Percentiles rank a stretch among this genome's conserved stretches.
Conservation (phyloP, 306 rosid species). For the Sindora glabra region DNA sequence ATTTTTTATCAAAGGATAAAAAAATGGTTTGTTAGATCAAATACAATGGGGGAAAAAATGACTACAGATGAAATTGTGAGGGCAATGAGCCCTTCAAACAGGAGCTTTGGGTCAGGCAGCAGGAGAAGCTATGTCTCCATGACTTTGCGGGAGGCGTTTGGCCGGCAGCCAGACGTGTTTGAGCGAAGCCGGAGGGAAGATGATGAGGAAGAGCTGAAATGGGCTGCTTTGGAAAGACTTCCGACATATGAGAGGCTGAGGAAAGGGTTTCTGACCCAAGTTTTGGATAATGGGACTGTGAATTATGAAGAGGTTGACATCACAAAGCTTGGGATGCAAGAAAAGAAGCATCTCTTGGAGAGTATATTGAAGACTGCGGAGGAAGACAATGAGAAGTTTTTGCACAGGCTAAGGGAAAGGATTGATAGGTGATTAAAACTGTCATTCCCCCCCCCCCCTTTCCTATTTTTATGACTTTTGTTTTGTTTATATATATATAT, state of each 20-base stretch:
- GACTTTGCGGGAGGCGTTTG: neutral
- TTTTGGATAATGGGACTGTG: constrained; percentile 26
- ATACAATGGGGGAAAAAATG: constrained; percentile 1
- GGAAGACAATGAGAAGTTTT: constrained; percentile 43
- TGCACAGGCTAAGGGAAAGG: constrained; percentile 28
- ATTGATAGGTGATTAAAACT: constrained; percentile 23
- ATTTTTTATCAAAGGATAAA: too few species aligned
- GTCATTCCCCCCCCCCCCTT: too few species aligned
- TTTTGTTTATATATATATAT: too few species aligned
- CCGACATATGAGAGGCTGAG: constrained; percentile 48
- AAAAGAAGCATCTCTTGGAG: constrained; percentile 35
- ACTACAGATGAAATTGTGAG: constrained; percentile 4
- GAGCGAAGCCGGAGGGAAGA: constrained; percentile 25
- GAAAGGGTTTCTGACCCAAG: constrained; percentile 32
- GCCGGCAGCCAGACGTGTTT: neutral
- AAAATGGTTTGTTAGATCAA: too few species aligned
- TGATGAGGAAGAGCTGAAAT: constrained; percentile 43
- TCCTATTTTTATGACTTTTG: too few species aligned
- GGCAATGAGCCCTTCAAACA: too few species aligned
- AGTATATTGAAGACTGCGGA: constrained; percentile 32
- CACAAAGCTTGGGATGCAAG: constrained; percentile 24
- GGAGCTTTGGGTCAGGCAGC: constrained; percentile 7
- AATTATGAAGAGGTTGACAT: constrained; percentile 35
- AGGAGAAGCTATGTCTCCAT: constrained; percentile 3
- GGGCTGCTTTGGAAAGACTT: constrained; percentile 52